Base-by-base conservation (phyloP, 768 basidiomycete species). In the Lentinula edodes region DNA sequence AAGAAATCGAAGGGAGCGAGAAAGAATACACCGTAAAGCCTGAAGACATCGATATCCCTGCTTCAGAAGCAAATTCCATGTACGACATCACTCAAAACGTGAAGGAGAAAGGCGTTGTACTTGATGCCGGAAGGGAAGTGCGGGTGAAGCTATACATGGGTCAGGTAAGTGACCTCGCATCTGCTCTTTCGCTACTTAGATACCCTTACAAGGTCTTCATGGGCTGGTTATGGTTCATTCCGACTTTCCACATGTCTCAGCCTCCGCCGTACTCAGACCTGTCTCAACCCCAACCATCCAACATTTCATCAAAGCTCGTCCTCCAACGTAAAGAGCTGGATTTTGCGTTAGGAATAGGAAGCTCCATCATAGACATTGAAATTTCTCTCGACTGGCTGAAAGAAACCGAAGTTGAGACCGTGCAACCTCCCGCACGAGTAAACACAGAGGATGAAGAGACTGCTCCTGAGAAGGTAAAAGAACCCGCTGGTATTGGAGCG, bases 181-280 rank as follows among this genome's bases (percentile, higher is more conserved):
- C 34, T 43, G 61, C 38, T 64, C 18, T 18, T 8, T n/a, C 43
- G 4, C 38, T 39, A 1, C 7, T 39, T 39, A 39, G 12, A 18
- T 20, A 18, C 13, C 38, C 34, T 35, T 42, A 13, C 18, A 39
- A 92, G 81, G 79, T 93, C 0, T 85, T 88, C 66, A 84, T 95
- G 71, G 87, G 89, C 36, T 95, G 93, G 93, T 69, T 87, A 54
- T 94, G 93, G 93, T 80, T 94, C 68, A 84, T 95, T 62, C 93
- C 93, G 0, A 78, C 85, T 0, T 94, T 94, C 75, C 90, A 94
- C 68, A 83, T 93, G 76, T 76, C 83, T 1, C 79, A 83, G 48
- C 76, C 81, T 41, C 75, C 78, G 4, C 68, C 73, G 2, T 45
- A 67, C 7, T 63, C 68, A n/a, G 57, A 69, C 6, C 16, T 64